Base-by-base conservation (phyloP, 441 rosid genomes). In the Mallotus japonicus region DNA sequence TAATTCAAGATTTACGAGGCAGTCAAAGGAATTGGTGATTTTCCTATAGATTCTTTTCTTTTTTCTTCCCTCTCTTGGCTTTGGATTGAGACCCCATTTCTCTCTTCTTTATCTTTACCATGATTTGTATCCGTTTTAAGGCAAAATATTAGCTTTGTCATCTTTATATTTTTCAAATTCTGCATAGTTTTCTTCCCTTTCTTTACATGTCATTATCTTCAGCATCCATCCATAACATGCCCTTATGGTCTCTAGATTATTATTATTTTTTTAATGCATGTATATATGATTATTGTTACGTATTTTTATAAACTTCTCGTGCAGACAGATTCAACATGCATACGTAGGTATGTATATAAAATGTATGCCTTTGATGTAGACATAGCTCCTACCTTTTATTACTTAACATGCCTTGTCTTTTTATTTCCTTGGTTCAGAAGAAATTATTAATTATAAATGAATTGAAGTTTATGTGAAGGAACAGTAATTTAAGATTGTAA, bases 1-100 rank as follows among this genome's bases (percentile, higher is more conserved):
- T 49, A 58, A 65, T 58, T 72, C 51, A 75, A 70, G 84, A 80
- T 72, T 81, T 67, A 75, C 79, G 83, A 80, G 81, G 79, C 82
- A 77, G 84, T 81, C 86, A 83, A 81, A 83, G 75, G 69, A 44
- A 51, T 51, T 67, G 22, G 40, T n/a, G 63, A 63, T 75, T 79
- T 77, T 74, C 71, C 12, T 58, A 56, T 15, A 42, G 73, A 64
- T 69, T 60, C 63, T 46, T 77, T 69, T 20, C 16, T 17, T 47
- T 37, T 13, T 6, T 50, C 8, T 63, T 72, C 32, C 32, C 32
- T 3, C 2, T 55, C 4, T 37, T 11, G 63, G 70, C 22, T 55
- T 44, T 58, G 22, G 34, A 28, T 55, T 14, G 50, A 76, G 76
- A 60, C 73, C 83, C 78, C 77, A n/a, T 56, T 50, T 37, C 44